A percentile compares a stretch with the other conserved stretches of the same genome.
These are phyloP conservation scores for Cerrena zonata DNA, from an alignment of 1,284 basidiomycete genomes.

Conservation along the genomic window DNA sequence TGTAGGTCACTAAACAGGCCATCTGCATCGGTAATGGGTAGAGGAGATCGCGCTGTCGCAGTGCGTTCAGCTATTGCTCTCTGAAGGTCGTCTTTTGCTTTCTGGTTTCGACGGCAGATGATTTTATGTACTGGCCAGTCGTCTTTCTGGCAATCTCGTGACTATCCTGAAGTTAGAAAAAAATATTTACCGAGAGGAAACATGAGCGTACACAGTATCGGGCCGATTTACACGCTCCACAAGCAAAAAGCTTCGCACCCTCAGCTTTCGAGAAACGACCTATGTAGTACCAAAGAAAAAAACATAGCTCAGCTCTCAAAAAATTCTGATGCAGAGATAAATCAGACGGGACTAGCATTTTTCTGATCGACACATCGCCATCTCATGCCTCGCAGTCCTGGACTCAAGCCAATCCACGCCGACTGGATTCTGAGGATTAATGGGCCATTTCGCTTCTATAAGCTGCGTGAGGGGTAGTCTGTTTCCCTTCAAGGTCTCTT, in stretches of 20 bases:
- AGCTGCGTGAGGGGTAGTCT: too few relatives aligned
- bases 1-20: background rate
- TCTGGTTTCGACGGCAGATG: background rate
- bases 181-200: background rate
- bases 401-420: too few relatives aligned
- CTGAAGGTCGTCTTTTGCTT: background rate
- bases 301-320: too few relatives aligned
- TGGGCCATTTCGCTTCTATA: too few relatives aligned
- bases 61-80: background rate
- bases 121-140: background rate
- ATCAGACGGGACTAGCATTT: too few relatives aligned
- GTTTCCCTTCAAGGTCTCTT: too few relatives aligned
- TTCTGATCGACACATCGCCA: too few relatives aligned
- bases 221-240: background rate
- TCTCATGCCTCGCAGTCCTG: too few relatives aligned
- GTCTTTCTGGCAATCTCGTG: background rate
- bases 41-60: background rate
- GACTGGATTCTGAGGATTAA: too few relatives aligned
- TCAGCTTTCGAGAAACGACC: background rate
- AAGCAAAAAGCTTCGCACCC: background rate
- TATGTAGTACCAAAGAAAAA: too few relatives aligned
- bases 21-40: too few relatives aligned
- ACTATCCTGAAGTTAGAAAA: background rate
- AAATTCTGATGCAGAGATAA: too few relatives aligned
- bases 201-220: background rate